A percentile compares a stretch with the other conserved stretches of the same genome.
Evolutionary conservation across 2,329 filamentous ascomycete species (phyloP).

Genomic region (Annulohypoxylon truncatum): DNA sequence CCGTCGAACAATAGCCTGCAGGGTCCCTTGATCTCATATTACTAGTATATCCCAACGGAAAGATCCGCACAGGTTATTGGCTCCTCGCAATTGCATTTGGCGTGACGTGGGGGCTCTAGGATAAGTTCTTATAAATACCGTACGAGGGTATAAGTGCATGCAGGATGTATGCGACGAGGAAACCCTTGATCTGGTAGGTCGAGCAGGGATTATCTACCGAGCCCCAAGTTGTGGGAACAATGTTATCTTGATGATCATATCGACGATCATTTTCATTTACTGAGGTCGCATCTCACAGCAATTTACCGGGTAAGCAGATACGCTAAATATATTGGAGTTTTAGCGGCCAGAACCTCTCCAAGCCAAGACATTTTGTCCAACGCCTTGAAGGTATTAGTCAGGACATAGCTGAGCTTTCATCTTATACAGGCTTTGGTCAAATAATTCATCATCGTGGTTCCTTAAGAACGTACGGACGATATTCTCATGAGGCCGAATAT

Average conservation of each 20-base stretch:
- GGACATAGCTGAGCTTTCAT: background rate
- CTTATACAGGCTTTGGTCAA: background rate
- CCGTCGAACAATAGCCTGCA: background rate
- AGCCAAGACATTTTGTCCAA: slow-evolving; percentile 1
- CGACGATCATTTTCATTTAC: slow-evolving; percentile 18
- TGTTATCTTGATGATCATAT: slow-evolving; percentile 27
- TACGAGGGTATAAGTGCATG: slow-evolving; percentile 36
- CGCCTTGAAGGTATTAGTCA: background rate
- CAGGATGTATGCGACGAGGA: slow-evolving; percentile 25
- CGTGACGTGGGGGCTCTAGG: slow-evolving; percentile 16
- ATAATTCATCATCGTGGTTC: background rate
- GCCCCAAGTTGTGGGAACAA: slow-evolving; percentile 24
- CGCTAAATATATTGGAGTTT: slow-evolving; percentile 21
- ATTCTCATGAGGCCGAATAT: slow-evolving; percentile 8
- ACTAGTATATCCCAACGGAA: slow-evolving; percentile 10
- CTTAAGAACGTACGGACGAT: background rate
- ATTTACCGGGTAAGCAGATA: slow-evolving; percentile 35
- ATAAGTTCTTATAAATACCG: background rate
- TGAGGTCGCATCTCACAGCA: slow-evolving; percentile 19
- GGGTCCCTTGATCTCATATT: slow-evolving; percentile 3
- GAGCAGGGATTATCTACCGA: slow-evolving; percentile 19
- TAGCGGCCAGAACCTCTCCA: slow-evolving; percentile 22
- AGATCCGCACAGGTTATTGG: slow-evolving; percentile 17
- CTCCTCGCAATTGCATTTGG: slow-evolving; percentile 1
- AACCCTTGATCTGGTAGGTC: slow-evolving; percentile 28